Percentiles rank a stretch among this genome's conserved stretches.
phyloP scores from a whole-genome alignment of 2,329 filamentous ascomycete genomes.

The Fusarium duplospermum region DNA sequence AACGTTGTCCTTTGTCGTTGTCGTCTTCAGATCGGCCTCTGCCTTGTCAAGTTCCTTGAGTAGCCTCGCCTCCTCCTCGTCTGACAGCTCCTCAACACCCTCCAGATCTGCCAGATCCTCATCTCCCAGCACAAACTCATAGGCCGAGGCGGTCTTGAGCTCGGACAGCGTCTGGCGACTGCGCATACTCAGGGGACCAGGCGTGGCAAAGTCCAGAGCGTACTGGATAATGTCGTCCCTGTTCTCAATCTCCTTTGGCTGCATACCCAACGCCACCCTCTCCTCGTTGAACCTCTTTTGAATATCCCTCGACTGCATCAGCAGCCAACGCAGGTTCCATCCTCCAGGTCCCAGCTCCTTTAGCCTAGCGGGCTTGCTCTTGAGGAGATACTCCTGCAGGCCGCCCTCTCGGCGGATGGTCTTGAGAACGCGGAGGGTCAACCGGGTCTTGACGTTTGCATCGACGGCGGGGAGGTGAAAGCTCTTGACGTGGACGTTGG shows the following conservation, averaged over 20 bases:
- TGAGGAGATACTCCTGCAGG: slow-evolving; percentile 90
- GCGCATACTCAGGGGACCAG: slow-evolving; percentile 51
- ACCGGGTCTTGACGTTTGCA: slow-evolving; percentile 72
- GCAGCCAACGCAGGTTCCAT: slow-evolving; percentile 88
- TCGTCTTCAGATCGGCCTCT: slow-evolving; percentile 34
- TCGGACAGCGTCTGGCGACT: slow-evolving; percentile 53
- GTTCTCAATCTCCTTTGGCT: slow-evolving; percentile 51
- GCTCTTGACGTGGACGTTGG: slow-evolving; percentile 77
- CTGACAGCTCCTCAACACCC: slow-evolving; percentile 53
- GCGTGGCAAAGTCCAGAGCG: slow-evolving; percentile 56
- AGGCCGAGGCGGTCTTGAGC: slow-evolving; percentile 49
- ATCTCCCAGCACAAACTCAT: slow-evolving; percentile 61
- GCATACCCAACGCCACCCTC: slow-evolving; percentile 73
- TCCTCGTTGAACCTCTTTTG: slow-evolving; percentile 74
- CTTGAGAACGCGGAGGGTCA: slow-evolving; percentile 76
- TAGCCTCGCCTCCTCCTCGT: slow-evolving; percentile 51
- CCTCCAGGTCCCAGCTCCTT: slow-evolving; percentile 90
- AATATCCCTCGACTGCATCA: slow-evolving; percentile 81
- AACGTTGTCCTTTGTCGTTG: slow-evolving; percentile 23
- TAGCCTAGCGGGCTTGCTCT: slow-evolving; percentile 80
- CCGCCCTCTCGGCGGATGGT: slow-evolving; percentile 88
- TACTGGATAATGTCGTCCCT: slow-evolving; percentile 54
- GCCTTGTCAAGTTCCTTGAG: slow-evolving; percentile 48
- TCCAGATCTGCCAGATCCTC: slow-evolving; percentile 53
- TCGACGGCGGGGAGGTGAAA: slow-evolving; percentile 74